phyloP scores from a whole-genome alignment of 192 early-diverging fungal genomes.

The Backusella macrospora region DNA sequence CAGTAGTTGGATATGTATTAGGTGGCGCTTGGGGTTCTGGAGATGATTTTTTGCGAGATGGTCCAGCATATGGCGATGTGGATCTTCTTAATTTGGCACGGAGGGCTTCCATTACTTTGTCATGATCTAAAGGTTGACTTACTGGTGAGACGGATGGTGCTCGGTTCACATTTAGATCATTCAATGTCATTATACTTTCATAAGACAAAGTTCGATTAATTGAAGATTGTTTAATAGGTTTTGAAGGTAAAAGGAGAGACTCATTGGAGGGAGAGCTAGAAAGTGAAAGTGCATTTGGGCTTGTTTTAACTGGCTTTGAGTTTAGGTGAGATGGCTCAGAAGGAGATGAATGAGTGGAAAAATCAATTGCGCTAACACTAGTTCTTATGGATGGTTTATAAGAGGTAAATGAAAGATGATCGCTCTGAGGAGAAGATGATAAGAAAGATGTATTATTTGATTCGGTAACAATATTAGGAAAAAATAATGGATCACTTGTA shows the following conservation, averaged over 20 bases:
- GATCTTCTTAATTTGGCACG: slow-evolving; percentile 18
- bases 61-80: background rate
- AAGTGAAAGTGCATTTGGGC: background rate
- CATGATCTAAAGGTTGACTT: slow-evolving; percentile 5
- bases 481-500: background rate
- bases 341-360: background rate
- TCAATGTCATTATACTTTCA: slow-evolving; percentile 20
- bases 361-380: background rate
- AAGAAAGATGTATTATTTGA: background rate
- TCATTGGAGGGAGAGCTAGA: background rate
- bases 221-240: slow-evolving; percentile 7
- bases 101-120: slow-evolving; percentile 14
- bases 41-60: background rate
- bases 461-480: background rate
- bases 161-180: slow-evolving; percentile 7
- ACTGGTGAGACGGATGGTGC: background rate
- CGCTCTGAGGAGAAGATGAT: background rate
- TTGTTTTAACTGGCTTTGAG: slow-evolving; percentile 1
- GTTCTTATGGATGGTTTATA: background rate
- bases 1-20: slow-evolving; percentile 18
- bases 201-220: slow-evolving; percentile 15
- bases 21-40: slow-evolving; percentile 6
- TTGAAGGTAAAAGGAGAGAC: slow-evolving; percentile 4
- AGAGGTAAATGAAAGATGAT: background rate
- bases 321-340: background rate